Conservation (phyloP, 1,284 basidiomycete species). For the Athelia sp. region DNA sequence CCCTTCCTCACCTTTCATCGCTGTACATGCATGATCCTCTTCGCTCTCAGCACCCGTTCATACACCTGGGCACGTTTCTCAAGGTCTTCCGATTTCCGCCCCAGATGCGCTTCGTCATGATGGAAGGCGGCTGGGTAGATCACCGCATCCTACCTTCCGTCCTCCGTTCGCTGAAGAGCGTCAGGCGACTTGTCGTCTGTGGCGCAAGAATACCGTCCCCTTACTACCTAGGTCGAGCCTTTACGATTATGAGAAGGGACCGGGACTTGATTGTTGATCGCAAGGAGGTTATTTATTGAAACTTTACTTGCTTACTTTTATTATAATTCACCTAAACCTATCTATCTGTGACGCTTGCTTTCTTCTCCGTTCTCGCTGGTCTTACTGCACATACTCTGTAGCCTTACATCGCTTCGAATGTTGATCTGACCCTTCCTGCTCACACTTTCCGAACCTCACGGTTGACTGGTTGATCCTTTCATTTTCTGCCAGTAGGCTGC, state of each 20-base stretch:
- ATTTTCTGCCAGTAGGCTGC: too few relatives aligned
- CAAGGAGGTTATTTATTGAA: too few relatives aligned
- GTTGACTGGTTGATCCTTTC: too few relatives aligned
- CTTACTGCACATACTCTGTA: too few relatives aligned
- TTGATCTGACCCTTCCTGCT: too few relatives aligned
- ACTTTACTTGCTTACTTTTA: too few relatives aligned
- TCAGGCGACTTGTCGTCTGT: not conserved
- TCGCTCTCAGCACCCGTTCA: constrained; percentile 27
- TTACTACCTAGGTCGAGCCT: not conserved
- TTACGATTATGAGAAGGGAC: not conserved
- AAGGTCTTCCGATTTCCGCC: constrained; percentile 33
- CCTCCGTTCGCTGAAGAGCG: not conserved
- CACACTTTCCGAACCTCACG: too few relatives aligned
- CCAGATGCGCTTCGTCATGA: constrained; percentile 28
- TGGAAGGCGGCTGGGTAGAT: constrained; percentile 41
- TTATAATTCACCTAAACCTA: too few relatives aligned
- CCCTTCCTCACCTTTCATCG: constrained; percentile 33
- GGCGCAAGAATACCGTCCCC: not conserved
- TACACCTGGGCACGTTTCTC: constrained; percentile 36
- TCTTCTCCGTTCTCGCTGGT: too few relatives aligned
- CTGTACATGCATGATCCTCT: constrained; percentile 38
- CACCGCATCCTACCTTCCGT: constrained; percentile 18
- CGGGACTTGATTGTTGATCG: not conserved
- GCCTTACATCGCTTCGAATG: too few relatives aligned
- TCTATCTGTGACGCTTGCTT: too few relatives aligned